Conservation (phyloP, 192 early-diverging fungal species). For the Entomortierella beljakovae region DNA sequence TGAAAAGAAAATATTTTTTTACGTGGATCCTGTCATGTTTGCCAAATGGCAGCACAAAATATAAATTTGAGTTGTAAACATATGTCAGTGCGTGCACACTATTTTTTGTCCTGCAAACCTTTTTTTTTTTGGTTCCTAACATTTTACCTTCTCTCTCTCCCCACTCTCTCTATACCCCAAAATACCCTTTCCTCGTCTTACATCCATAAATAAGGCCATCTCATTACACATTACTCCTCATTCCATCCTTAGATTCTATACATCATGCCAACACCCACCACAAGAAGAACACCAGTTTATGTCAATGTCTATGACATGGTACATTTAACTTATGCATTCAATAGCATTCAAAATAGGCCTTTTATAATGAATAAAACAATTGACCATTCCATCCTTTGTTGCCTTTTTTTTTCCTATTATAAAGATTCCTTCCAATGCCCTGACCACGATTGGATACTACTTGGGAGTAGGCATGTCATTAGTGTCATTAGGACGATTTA, state of each 20-base stretch:
- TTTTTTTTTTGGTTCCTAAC: no score
- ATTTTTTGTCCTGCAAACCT: no score
- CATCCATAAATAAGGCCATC: no score
- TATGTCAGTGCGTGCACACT: no score
- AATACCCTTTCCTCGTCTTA: no score
- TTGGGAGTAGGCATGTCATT: conserved; percentile 51
- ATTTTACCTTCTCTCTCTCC: no score
- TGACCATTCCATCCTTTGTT: neutral
- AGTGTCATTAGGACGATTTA: neutral
- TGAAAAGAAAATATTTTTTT: no score
- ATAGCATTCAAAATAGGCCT: neutral
- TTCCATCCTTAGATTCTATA: neutral
- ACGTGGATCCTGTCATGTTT: no score
- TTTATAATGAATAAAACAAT: neutral
- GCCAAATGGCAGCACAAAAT: no score
- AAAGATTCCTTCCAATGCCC: conserved; percentile 47
- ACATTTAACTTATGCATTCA: neutral
- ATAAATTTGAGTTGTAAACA: no score
- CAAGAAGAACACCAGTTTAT: conserved; percentile 53
- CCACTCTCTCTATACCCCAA: no score
- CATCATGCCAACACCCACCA: conserved; percentile 29
- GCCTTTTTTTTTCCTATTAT: neutral
- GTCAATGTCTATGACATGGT: conserved; percentile 62
- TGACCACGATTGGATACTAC: conserved; percentile 54
- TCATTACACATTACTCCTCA: neutral